A percentile compares a stretch with the other conserved stretches of the same genome.
Evolutionary conservation across 1,284 basidiomycete genomes (phyloP).

Genomic region (Ustilago crameri): DNA sequence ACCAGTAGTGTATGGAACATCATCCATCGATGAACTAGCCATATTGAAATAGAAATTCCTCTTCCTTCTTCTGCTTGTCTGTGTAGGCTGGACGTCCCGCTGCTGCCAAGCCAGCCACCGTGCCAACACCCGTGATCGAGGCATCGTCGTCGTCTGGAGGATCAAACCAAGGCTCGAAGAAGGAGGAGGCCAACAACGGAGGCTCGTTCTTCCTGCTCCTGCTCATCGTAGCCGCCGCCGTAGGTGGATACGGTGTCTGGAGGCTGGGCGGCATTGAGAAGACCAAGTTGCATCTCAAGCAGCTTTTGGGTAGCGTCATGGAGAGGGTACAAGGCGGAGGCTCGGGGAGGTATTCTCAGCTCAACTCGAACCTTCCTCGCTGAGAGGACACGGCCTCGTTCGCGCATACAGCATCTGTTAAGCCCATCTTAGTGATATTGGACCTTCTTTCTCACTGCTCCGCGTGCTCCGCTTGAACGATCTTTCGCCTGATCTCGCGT

Average conservation of each 20-base stretch:
- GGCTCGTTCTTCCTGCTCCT: slow-evolving; percentile 37
- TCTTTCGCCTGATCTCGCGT: slow-evolving; percentile 10
- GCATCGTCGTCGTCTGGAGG: slow-evolving; percentile 8
- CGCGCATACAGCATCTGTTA: too few species aligned
- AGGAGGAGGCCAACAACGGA: slow-evolving; percentile 12
- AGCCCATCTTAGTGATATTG: neutral
- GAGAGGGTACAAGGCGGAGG: neutral
- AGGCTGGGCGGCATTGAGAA: slow-evolving; percentile 32
- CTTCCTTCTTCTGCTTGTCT: neutral
- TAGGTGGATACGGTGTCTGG: slow-evolving; percentile 19
- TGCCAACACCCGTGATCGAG: slow-evolving; percentile 7
- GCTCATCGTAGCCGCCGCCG: slow-evolving; percentile 19
- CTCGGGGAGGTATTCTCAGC: slow-evolving; percentile 12
- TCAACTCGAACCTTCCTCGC: slow-evolving; percentile 12
- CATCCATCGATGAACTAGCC: too few species aligned
- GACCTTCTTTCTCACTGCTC: neutral
- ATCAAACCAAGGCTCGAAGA: neutral
- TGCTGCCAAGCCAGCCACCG: neutral
- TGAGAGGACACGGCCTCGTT: slow-evolving; percentile 5
- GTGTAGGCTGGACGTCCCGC: slow-evolving; percentile 1
- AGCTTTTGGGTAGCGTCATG: neutral
- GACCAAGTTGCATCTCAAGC: slow-evolving; percentile 21
- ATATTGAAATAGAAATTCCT: slow-evolving; percentile 36
- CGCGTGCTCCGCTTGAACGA: neutral
- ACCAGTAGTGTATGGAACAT: neutral